Evolutionary conservation across 202 grass and related monocot species (phyloP).

Genomic region (Schoenoplectus triqueter): DNA sequence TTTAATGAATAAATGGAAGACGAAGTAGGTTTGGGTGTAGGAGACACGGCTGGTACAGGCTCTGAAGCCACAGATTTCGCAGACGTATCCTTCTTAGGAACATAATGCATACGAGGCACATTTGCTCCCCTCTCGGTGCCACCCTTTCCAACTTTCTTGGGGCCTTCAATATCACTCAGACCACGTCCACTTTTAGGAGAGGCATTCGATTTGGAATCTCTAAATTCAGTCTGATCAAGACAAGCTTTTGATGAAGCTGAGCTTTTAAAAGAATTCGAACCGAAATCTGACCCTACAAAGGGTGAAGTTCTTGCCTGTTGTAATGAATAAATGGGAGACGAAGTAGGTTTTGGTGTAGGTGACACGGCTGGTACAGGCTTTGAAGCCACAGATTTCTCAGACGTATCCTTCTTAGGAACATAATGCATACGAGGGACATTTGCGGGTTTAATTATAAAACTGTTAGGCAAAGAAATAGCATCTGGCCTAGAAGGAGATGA

Average conservation of each 20-base stretch:
- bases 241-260: not conserved
- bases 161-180: not conserved
- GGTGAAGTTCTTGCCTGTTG: not conserved
- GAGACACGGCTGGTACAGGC: not conserved
- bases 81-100: not conserved
- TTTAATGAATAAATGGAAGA: not conserved
- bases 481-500: not conserved
- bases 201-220: not conserved
- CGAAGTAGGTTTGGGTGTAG: not conserved
- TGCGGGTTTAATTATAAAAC: not conserved
- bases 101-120: not conserved
- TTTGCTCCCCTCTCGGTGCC: not conserved
- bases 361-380: not conserved
- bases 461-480: not conserved
- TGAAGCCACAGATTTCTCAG: not conserved
- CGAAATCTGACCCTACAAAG: not conserved
- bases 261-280: not conserved
- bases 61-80: not conserved
- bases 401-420: not conserved
- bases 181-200: not conserved
- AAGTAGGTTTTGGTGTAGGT: not conserved
- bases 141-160: constrained; percentile 12
- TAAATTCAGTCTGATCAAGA: not conserved
- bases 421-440: not conserved
- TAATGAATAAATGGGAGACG: not conserved